phyloP scores from a whole-genome alignment of 108 stramenopile genomes.

The Nitzschia sp. region DNA sequence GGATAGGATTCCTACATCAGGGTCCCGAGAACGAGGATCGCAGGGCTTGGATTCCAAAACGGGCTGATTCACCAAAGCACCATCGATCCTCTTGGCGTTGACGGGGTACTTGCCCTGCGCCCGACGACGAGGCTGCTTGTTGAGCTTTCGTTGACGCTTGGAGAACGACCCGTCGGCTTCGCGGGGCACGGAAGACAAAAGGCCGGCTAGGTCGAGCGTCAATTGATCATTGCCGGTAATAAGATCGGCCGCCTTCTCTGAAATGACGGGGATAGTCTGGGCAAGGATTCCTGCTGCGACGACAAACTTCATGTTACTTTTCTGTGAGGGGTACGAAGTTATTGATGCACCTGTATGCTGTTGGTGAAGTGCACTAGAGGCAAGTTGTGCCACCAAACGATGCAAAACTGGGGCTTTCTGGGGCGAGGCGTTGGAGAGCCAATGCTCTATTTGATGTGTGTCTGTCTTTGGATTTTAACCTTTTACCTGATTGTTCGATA shows the following conservation, averaged over 20 bases:
- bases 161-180: not conserved
- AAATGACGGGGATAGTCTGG: constrained; percentile 1
- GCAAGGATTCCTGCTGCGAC: constrained; percentile 3
- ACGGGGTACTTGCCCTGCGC: not conserved
- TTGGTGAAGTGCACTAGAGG: too few species aligned
- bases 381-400: too few species aligned
- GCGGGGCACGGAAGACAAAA: not conserved
- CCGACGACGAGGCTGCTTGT: not conserved
- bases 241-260: not conserved
- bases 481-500: too few species aligned
- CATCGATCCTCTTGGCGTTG: not conserved
- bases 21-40: not conserved
- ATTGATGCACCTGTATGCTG: too few species aligned
- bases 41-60: not conserved
- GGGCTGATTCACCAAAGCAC: not conserved
- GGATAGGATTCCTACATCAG: constrained; percentile 10
- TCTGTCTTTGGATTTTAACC: too few species aligned
- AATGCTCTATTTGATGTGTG: too few species aligned
- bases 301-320: constrained; percentile 9
- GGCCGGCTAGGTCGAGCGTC: not conserved
- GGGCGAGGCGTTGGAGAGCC: too few species aligned
- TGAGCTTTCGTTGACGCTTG: not conserved
- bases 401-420: too few species aligned
- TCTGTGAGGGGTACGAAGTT: not conserved
- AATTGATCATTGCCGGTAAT: too few species aligned